These are phyloP conservation scores for Reticulascus tulasneorum DNA, from an alignment of 2,329 filamentous ascomycete genomes.

Conservation along the genomic window DNA sequence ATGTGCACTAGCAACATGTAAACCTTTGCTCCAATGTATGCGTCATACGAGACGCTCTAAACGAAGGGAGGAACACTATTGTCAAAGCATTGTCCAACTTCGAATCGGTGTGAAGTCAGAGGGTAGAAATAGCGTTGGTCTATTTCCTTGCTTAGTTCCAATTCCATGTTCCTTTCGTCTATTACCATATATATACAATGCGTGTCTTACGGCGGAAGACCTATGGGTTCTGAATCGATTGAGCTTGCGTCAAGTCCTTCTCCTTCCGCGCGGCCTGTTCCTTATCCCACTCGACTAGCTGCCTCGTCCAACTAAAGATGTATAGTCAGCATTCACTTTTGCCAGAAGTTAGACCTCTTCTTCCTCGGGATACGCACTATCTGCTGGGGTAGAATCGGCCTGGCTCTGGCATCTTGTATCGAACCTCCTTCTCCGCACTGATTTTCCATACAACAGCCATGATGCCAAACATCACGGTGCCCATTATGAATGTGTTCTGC, in stretches of 20 bases:
- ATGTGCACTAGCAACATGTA: no score
- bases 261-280: conserved; percentile 32
- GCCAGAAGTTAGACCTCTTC: background rate
- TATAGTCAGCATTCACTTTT: conserved; percentile 16
- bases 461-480: conserved; percentile 64
- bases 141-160: no score
- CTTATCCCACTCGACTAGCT: conserved; percentile 40
- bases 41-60: no score
- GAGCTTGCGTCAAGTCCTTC: conserved; percentile 19
- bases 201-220: conserved; percentile 2
- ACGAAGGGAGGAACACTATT: no score
- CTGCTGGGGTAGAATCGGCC: conserved; percentile 79
- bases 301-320: conserved; percentile 37
- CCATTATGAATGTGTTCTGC: conserved; percentile 77
- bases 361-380: conserved; percentile 55
- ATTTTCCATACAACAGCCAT: conserved; percentile 64
- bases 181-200: conserved; percentile 11
- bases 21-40: no score
- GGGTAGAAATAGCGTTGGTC: no score
- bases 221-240: conserved; percentile 14
- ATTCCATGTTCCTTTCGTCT: no score
- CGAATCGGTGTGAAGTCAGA: no score
- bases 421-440: conserved; percentile 69
- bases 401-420: conserved; percentile 71
- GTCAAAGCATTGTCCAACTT: no score